Evolutionary conservation across 495 filamentous ascomycete species (phyloP).

Genomic region (Hapsidospora chrysogenum): DNA sequence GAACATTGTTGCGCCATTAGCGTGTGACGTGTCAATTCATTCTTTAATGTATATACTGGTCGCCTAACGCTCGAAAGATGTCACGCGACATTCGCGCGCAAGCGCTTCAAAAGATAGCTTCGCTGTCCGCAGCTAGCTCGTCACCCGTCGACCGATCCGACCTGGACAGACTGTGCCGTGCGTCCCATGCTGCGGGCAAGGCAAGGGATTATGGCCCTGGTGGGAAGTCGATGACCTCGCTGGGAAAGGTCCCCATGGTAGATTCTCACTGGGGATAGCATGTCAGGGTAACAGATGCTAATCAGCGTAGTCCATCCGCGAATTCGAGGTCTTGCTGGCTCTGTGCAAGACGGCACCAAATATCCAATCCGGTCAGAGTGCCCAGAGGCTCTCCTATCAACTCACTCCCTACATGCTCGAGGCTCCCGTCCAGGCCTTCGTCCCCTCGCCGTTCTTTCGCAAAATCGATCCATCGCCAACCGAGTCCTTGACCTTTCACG

Average conservation of each 20-base stretch:
- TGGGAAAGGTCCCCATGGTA: conserved; percentile 36
- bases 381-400: conserved; percentile 54
- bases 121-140: conserved; percentile 33
- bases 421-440: conserved; percentile 59
- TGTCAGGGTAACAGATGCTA: conserved; percentile 3
- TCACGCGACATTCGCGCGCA: conserved; percentile 38
- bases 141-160: conserved; percentile 37
- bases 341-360: conserved; percentile 73
- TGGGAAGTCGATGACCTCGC: conserved; percentile 13
- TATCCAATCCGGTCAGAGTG: conserved; percentile 47
- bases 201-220: conserved; percentile 14
- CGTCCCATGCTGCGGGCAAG: conserved; percentile 25
- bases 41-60: no score
- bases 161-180: conserved; percentile 42
- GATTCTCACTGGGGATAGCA: conserved; percentile 1
- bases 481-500: conserved; percentile 64
- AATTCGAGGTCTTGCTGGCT: conserved; percentile 78
- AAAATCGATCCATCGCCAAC: conserved; percentile 77
- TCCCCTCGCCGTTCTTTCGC: conserved; percentile 63
- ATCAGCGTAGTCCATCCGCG: conserved; percentile 41
- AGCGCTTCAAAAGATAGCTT: conserved; percentile 58
- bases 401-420: conserved; percentile 71
- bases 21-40: neutral
- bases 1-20: neutral
- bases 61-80: no score